Evolutionary conservation across 495 filamentous ascomycete species (phyloP), one percentile per base, ranked within the genome.

Genomic region (Podospora conica): DNA sequence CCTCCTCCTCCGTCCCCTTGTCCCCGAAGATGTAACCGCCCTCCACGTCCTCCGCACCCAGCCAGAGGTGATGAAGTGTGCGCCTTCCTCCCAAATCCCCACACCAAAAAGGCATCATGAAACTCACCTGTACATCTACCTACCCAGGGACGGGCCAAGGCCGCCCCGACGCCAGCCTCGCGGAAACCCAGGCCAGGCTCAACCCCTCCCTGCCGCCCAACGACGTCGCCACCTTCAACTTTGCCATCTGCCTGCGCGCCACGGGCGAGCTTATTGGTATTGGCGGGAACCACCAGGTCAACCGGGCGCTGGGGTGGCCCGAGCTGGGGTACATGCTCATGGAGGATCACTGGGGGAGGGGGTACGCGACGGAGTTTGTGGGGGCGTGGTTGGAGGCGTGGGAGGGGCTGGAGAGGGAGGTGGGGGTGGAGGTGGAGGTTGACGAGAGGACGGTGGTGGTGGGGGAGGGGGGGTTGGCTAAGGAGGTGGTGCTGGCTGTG

Each of bases 61-160:
- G 69, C 76, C 79, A 4, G 82, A 84, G 69, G 80, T 84, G 48
- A 84, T 85, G 82, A 65, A 59, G 22, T 83, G 75, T 74, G 81
- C 81, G 5, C 22, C n/a, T 0, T 15, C 56, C n/a, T 21, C 15
- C n/a, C 25, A 2, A n/a, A 12, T 3, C 10, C 9, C 15, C 18
- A 22, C 4, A 2, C 5, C 18, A 48, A n/a, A 2, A 48, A 2
- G n/a, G 3, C 18, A 3, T 9, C 15, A 48, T 15, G 6, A 48
- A n/a, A 48, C n/a, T 48, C 4, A 24, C 29, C 24, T n/a, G 10
- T 20, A 27, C 12, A n/a, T n/a, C 8, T 60, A 59, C 57, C 55
- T 23, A 18, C 12, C 0, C 25, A 63, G 61, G 53, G 48, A 63
- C 61, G 15, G 23, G 9, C 10, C 40, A 53, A 20, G 79, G 78